A percentile compares a stretch with the other conserved stretches of the same genome.
These are phyloP conservation scores for Madurella mycetomatis DNA, from an alignment of 2,329 filamentous ascomycete genomes.

Conservation along the genomic window DNA sequence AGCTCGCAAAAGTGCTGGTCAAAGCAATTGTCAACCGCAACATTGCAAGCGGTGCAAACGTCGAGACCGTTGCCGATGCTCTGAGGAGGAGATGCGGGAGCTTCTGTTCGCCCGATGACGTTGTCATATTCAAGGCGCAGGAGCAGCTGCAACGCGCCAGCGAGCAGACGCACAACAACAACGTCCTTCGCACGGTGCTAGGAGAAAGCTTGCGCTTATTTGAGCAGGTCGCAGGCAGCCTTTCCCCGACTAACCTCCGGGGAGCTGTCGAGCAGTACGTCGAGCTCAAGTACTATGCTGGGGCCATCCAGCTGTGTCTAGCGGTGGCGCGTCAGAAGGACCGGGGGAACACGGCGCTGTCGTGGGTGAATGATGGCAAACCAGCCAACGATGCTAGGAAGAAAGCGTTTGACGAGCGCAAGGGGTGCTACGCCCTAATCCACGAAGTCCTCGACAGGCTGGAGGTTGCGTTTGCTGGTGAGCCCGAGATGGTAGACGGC, in stretches of 20 bases:
- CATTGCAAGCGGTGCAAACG: conserved; percentile 93
- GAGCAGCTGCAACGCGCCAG: conserved; percentile 87
- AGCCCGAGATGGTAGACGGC: conserved; percentile 73
- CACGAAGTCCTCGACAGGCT: conserved; percentile 75
- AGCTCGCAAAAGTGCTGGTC: conserved; percentile 88
- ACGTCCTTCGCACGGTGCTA: conserved; percentile 70
- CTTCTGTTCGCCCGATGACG: conserved; percentile 96
- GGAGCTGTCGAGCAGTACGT: conserved; percentile 76
- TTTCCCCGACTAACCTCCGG: conserved; percentile 76
- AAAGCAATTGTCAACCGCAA: conserved; percentile 98
- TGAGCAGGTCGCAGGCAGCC: conserved; percentile 76
- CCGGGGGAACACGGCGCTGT: conserved; percentile 76
- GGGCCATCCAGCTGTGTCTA: conserved; percentile 83
- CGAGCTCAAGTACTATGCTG: conserved; percentile 81
- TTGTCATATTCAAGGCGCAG: conserved; percentile 97
- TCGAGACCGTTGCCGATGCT: conserved; percentile 96
- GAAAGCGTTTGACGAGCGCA: conserved; percentile 64
- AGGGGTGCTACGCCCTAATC: conserved; percentile 80
- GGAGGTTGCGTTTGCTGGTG: conserved; percentile 63
- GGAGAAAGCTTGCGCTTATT: conserved; percentile 88
- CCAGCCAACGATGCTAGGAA: conserved; percentile 67
- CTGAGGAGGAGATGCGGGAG: conserved; percentile 86
- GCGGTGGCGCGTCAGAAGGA: conserved; percentile 80
- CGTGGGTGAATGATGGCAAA: conserved; percentile 82
- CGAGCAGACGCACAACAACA: conserved; percentile 70